Evolutionary conservation across 495 filamentous ascomycete species (phyloP).

Genomic region (Trichodelitschia bisporula): DNA sequence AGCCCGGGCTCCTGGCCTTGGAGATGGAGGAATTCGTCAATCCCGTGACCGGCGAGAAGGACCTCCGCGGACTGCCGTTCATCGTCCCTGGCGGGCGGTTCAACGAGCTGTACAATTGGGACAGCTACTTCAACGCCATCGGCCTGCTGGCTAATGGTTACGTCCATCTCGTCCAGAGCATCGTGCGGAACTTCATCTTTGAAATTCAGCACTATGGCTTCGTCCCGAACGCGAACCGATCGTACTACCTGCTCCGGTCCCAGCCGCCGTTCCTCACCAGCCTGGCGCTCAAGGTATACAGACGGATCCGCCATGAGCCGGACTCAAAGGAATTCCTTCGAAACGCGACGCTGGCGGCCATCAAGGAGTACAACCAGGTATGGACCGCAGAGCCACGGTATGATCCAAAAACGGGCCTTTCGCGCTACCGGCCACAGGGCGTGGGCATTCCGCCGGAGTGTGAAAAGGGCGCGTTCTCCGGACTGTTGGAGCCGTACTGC

Average conservation of each 20-base stretch:
- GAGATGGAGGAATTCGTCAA: neutral
- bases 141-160: neutral
- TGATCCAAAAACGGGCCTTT: conserved; percentile 1
- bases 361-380: neutral
- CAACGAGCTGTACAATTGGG: conserved; percentile 1
- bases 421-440: neutral
- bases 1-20: neutral
- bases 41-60: neutral
- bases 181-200: neutral
- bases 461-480: neutral
- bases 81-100: neutral
- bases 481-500: neutral
- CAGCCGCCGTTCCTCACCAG: neutral
- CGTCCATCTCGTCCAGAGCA: neutral
- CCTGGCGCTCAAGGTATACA: neutral
- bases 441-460: neutral
- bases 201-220: conserved; percentile 1
- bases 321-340: neutral
- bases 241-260: neutral
- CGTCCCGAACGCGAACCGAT: neutral
- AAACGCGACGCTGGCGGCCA: neutral
- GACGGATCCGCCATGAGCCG: neutral
- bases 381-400: neutral
- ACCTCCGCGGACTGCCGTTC: neutral
- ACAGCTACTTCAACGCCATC: neutral